A percentile compares a stretch with the other conserved stretches of the same genome.
phyloP scores from a whole-genome alignment of 1,139 yeast genomes.

The Yamadazyma atlantica region DNA sequence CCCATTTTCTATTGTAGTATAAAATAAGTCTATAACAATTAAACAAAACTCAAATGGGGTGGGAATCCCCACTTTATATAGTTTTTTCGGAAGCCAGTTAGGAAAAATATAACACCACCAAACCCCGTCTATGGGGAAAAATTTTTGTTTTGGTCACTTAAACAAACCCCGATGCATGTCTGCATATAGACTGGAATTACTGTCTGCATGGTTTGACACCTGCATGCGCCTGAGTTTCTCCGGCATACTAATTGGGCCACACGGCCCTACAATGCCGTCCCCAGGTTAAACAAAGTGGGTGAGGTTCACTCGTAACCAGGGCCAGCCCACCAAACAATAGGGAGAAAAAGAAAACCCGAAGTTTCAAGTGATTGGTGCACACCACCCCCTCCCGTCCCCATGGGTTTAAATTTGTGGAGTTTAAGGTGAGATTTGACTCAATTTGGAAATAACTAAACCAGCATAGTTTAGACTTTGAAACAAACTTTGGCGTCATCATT shows the following conservation, averaged over 20 bases:
- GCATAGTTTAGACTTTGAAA: background rate
- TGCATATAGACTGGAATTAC: background rate
- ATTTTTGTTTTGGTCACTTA: background rate
- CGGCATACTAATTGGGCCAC: no score
- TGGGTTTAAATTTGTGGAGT: background rate
- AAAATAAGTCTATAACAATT: background rate
- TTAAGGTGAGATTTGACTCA: background rate
- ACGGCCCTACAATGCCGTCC: no score
- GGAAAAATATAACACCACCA: background rate
- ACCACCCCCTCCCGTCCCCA: background rate
- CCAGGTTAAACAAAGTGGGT: no score
- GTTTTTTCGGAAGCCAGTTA: background rate
- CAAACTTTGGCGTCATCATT: no score
- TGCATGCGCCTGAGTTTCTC: no score
- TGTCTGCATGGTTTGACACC: background rate
- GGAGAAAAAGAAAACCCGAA: conserved; percentile 1
- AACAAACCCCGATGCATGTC: no score
- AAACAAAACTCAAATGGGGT: background rate
- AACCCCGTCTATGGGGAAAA: background rate
- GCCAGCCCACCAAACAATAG: background rate
- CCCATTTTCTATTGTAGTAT: conserved; percentile 21
- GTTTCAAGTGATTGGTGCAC: background rate
- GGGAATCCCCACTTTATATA: background rate
- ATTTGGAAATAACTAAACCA: background rate
- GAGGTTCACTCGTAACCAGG: background rate